phyloP scores from a whole-genome alignment of 2,329 filamentous ascomycete species.

The Monosporascus sp. region DNA sequence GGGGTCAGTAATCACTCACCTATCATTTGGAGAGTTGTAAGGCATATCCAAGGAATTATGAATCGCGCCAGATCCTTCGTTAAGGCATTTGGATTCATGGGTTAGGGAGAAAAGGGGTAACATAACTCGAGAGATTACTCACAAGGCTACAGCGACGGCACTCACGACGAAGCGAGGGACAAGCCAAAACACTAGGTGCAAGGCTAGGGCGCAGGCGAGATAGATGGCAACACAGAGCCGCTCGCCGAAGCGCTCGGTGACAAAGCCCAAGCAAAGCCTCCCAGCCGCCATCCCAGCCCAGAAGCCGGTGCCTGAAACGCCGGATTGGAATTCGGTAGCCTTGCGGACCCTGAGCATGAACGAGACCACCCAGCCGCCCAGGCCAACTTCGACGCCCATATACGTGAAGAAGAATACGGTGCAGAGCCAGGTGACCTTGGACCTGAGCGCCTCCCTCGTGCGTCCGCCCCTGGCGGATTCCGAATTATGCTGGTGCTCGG shows the following conservation, averaged over 20 bases:
- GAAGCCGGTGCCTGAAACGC: slow-evolving; percentile 74
- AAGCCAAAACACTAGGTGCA: slow-evolving; percentile 76
- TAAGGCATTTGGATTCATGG: too few species aligned
- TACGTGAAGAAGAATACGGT: slow-evolving; percentile 73
- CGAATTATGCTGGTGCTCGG: slow-evolving; percentile 16
- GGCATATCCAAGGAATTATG: too few species aligned
- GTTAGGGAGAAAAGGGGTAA: too few species aligned
- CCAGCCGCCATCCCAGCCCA: slow-evolving; percentile 80
- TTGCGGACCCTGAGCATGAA: slow-evolving; percentile 80
- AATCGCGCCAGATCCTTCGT: too few species aligned
- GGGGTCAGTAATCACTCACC: too few species aligned
- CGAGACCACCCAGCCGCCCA: slow-evolving; percentile 75
- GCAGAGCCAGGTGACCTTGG: slow-evolving; percentile 63
- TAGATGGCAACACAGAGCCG: slow-evolving; percentile 61
- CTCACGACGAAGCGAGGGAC: slow-evolving; percentile 72
- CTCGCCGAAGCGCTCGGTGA: slow-evolving; percentile 70
- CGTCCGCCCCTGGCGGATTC: slow-evolving; percentile 33
- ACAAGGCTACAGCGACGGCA: slow-evolving; percentile 62
- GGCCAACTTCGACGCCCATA: slow-evolving; percentile 70
- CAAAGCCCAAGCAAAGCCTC: slow-evolving; percentile 66
- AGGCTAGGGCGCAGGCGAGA: slow-evolving; percentile 54
- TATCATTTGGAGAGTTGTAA: too few species aligned
- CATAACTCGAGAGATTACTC: too few species aligned
- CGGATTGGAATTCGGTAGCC: slow-evolving; percentile 64
- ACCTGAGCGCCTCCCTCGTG: slow-evolving; percentile 42